phyloP scores from a whole-genome alignment of 305 asterid genomes.

The Rubia peregrina region DNA sequence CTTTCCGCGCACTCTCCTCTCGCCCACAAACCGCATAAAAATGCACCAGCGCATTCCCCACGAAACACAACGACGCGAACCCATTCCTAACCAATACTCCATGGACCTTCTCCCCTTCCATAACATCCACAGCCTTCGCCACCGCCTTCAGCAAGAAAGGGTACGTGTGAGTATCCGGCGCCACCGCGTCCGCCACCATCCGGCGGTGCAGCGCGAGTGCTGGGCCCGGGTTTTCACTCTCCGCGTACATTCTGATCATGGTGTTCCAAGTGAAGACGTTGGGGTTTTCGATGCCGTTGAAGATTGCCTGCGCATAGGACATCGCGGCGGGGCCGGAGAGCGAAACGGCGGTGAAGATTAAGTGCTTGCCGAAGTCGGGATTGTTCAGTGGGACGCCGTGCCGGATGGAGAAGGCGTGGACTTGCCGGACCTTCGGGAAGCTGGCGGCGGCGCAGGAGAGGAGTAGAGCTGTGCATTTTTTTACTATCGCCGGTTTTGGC shows the following conservation, averaged over 20 bases:
- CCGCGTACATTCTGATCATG: conserved; percentile 85
- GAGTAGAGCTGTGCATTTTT: conserved; percentile 73
- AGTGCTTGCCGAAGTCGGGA: conserved; percentile 64
- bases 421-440: conserved; percentile 47
- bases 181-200: conserved; percentile 33
- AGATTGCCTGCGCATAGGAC: conserved; percentile 52
- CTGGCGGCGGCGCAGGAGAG: conserved; percentile 61
- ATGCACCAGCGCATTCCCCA: conserved; percentile 71
- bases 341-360: conserved; percentile 54
- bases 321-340: conserved; percentile 30
- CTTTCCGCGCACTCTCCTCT: conserved; percentile 49
- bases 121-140: conserved; percentile 41
- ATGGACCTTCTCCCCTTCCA: conserved; percentile 75
- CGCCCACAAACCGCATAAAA: conserved; percentile 67
- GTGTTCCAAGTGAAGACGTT: conserved; percentile 81
- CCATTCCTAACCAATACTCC: conserved; percentile 57
- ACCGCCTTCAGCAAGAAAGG: conserved; percentile 80
- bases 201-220: conserved; percentile 47
- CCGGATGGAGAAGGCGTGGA: conserved; percentile 76
- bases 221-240: conserved; percentile 64
- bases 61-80: conserved; percentile 60
- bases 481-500: conserved; percentile 46
- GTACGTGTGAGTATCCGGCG: conserved; percentile 73
- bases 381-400: conserved; percentile 50
- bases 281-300: conserved; percentile 50